Evolutionary conservation across 2,329 filamentous ascomycete species (phyloP).

Genomic region (Fusarium caatingaense): DNA sequence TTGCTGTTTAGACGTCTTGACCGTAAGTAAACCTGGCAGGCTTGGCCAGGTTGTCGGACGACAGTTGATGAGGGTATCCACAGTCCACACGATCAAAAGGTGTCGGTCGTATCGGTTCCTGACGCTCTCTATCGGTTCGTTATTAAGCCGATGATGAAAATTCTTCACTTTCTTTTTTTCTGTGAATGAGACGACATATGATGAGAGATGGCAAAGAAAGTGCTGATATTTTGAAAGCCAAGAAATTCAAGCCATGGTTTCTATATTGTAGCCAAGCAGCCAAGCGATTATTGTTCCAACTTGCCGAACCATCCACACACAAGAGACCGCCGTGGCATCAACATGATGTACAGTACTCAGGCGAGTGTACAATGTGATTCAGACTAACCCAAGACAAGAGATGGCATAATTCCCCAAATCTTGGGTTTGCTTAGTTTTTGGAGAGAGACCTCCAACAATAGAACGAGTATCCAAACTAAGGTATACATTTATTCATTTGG

Average conservation of each 20-base stretch:
- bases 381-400: not conserved
- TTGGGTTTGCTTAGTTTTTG: not conserved
- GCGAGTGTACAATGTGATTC: not conserved
- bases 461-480: not conserved
- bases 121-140: slow-evolving; percentile 26
- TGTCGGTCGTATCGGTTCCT: slow-evolving; percentile 20
- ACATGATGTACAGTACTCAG: not conserved
- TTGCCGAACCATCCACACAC: not conserved
- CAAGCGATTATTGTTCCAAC: not conserved
- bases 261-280: slow-evolving; percentile 1
- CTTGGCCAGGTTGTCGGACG: slow-evolving; percentile 15
- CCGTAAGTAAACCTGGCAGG: not conserved
- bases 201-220: not conserved
- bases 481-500: not conserved
- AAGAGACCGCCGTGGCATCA: not conserved
- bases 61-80: slow-evolving; percentile 34
- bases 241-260: not conserved
- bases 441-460: not conserved
- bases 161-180: slow-evolving; percentile 17
- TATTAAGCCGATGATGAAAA: slow-evolving; percentile 19
- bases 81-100: slow-evolving; percentile 29
- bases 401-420: not conserved
- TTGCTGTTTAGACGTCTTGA: slow-evolving; percentile 29
- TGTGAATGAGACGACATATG: slow-evolving; percentile 1
- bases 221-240: not conserved